phyloP scores from a whole-genome alignment of 805 yeast species.

The Yamadazyma phyllophila region DNA sequence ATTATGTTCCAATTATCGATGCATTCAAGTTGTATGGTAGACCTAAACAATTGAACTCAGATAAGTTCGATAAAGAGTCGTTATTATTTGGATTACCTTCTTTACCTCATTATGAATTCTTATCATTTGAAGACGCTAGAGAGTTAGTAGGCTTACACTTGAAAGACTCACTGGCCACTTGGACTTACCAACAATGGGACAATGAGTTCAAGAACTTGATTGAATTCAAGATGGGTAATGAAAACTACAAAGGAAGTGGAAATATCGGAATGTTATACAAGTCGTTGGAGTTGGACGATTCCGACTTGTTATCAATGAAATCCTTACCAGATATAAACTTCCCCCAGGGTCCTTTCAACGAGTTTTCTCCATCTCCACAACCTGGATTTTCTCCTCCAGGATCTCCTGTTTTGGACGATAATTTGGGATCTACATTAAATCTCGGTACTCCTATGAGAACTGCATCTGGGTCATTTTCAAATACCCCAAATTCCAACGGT shows the following conservation, averaged over 20 bases:
- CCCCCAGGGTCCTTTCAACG: slow-evolving; percentile 10
- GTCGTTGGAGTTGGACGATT: slow-evolving; percentile 14
- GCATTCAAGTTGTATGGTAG: slow-evolving; percentile 72
- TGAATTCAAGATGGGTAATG: slow-evolving; percentile 15
- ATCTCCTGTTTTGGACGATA: slow-evolving; percentile 4
- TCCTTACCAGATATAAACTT: slow-evolving; percentile 13
- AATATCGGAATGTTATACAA: slow-evolving; percentile 32
- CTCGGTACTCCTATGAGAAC: neutral
- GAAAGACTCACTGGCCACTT: slow-evolving; percentile 17
- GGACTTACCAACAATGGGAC: slow-evolving; percentile 32
- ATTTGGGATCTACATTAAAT: neutral
- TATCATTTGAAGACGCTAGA: slow-evolving; percentile 33
- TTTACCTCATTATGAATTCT: slow-evolving; percentile 63
- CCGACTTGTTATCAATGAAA: slow-evolving; percentile 13
- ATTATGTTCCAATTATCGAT: slow-evolving; percentile 67
- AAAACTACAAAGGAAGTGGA: slow-evolving; percentile 34
- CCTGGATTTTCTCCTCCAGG: slow-evolving; percentile 4
- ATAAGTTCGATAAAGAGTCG: slow-evolving; percentile 62
- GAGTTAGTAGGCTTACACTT: slow-evolving; percentile 22
- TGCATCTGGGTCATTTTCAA: neutral
- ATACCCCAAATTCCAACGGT: slow-evolving; percentile 1
- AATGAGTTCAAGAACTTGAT: slow-evolving; percentile 19
- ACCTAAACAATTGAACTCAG: slow-evolving; percentile 70
- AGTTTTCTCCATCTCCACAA: slow-evolving; percentile 9
- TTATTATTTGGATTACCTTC: slow-evolving; percentile 74